Evolutionary conservation across 805 yeast species (phyloP), one percentile per base, ranked within the genome.

Genomic region (Saccharomycopsis malanga): DNA sequence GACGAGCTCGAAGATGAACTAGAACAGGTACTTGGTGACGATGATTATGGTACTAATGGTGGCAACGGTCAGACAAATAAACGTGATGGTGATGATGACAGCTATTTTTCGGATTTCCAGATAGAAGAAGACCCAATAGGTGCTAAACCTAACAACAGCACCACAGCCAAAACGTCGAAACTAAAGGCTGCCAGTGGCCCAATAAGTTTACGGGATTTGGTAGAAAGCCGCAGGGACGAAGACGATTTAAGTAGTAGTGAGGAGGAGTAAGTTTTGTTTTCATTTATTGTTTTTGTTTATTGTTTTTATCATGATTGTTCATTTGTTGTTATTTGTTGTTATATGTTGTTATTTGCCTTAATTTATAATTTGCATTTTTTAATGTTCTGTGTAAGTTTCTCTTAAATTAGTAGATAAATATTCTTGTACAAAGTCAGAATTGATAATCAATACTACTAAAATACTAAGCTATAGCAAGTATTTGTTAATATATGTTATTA

Each of bases 1-100:
- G 45, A 46, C 24, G 52, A 48, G 23, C 20, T 44, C 5, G 46
- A 48, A 15, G 52, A 48, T 29, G 52, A 48, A 30, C 40, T 44
- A 3, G 44, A 48, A 15, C 36, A 44, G 12, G 40, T 44, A 4
- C 27, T 40, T 3, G 44, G 35, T n/a, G 44, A 40, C 14, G 46
- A 39, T 10, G 44, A 48, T 20, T 38, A 48, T 3, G 45, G 36
- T 39, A 35, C 32, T 14, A 45, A 39, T 5, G 52, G 20, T 25
- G 44, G 35, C 24, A 34, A 39, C 7, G 27, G 21, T 18, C 4
- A 29, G 14, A 17, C 17, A 3, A 34, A 32, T 21, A 29, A 18
- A 17, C 17, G 12, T 39, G 36, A 39, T 25, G 39, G 25, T 10
- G 42, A 22, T 18, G 23, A 46, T 15, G 29, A 4, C n/a, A 38